Evolutionary conservation across 1,139 yeast genomes (phyloP).

Genomic region (Pneumocystis sp.): DNA sequence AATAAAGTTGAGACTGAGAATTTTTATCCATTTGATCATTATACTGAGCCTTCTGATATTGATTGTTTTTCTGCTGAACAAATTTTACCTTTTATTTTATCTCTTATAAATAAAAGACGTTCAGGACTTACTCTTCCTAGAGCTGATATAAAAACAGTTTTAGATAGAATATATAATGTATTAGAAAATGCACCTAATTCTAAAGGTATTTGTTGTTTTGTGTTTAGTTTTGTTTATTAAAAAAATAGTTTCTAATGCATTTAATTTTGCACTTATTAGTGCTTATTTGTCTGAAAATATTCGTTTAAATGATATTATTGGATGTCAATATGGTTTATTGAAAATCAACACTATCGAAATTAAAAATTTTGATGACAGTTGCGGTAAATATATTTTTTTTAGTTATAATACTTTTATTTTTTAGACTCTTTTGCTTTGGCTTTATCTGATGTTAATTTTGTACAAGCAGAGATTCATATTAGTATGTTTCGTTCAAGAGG

Average conservation of each 20-base stretch:
- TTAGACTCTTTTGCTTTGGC: not conserved
- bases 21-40: slow-evolving; percentile 53
- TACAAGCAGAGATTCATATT: slow-evolving; percentile 7
- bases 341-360: not conserved
- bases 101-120: slow-evolving; percentile 41
- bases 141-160: slow-evolving; percentile 52
- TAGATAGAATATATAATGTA: slow-evolving; percentile 60
- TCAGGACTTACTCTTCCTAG: slow-evolving; percentile 39
- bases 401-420: slow-evolving; percentile 50
- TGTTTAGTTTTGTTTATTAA: not conserved
- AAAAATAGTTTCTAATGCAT: not conserved
- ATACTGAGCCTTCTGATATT: slow-evolving; percentile 34
- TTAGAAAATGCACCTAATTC: slow-evolving; percentile 31
- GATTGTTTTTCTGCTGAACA: slow-evolving; percentile 38
- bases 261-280: not conserved
- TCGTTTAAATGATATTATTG: not conserved
- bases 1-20: slow-evolving; percentile 29
- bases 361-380: slow-evolving; percentile 24
- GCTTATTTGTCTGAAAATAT: not conserved
- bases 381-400: slow-evolving; percentile 58
- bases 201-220: slow-evolving; percentile 16
- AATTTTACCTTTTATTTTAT: slow-evolving; percentile 47
- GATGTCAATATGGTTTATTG: not conserved
- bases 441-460: not conserved
- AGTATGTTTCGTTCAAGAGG: slow-evolving; percentile 5